These are phyloP conservation scores for Dictyostelium citrinum DNA, from an alignment of 78 protist genomes.

Conservation along the genomic window DNA sequence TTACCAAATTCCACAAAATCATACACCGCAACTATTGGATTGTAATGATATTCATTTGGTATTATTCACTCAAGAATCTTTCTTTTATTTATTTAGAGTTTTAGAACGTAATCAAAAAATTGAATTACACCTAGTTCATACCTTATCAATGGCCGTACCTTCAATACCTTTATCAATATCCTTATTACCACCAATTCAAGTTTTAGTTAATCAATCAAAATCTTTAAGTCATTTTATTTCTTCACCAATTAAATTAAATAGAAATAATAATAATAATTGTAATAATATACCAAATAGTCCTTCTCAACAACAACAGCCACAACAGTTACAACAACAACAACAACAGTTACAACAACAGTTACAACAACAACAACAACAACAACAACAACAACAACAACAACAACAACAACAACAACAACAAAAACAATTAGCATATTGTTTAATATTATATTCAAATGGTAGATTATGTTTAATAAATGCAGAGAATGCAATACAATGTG, in stretches of 20 bases:
- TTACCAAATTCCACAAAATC: conserved; percentile 22
- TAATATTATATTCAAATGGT: conserved; percentile 62
- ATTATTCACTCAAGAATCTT: conserved; percentile 58
- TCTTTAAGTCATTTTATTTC: neutral
- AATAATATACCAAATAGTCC: neutral
- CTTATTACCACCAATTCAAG: conserved; percentile 35
- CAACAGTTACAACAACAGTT: neutral
- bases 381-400: neutral
- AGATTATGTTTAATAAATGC: conserved; percentile 36
- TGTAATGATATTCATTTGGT: conserved; percentile 77
- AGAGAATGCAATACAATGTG: conserved; percentile 56
- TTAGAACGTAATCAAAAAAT: neutral
- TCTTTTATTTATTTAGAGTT: conserved; percentile 56
- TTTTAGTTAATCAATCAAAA: neutral
- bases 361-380: neutral
- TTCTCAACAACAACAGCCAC: neutral
- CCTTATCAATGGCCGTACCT: conserved; percentile 59
- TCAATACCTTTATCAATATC: conserved; percentile 43
- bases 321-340: neutral
- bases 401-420: conserved; percentile 1
- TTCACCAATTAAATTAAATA: conserved; percentile 10
- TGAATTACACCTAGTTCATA: conserved; percentile 2
- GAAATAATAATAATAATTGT: neutral
- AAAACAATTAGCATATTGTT: conserved; percentile 27
- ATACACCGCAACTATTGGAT: conserved; percentile 61